Conservation (phyloP, 176 grass and related monocot species). For the Puccinellia tenuiflora region DNA sequence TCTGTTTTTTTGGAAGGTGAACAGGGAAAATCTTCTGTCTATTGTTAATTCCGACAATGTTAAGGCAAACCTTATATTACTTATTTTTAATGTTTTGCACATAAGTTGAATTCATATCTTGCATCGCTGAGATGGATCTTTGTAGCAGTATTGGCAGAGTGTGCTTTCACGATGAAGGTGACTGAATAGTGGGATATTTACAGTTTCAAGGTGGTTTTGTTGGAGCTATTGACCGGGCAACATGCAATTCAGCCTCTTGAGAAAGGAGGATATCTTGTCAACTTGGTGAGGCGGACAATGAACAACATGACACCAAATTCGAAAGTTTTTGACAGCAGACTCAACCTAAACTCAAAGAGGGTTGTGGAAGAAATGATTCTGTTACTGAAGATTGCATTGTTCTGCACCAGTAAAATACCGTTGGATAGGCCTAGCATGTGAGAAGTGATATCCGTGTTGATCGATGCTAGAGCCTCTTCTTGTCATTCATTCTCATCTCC, state of each 20-base stretch:
- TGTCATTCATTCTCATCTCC: constrained; percentile 49
- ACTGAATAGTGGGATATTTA: constrained; percentile 96
- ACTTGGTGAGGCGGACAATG: constrained; percentile 66
- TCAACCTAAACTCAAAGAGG: constrained; percentile 54
- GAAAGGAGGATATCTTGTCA: constrained; percentile 97
- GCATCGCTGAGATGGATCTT: too few relatives aligned
- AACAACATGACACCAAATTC: constrained; percentile 35
- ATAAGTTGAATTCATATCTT: too few relatives aligned
- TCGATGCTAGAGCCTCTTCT: constrained; percentile 59
- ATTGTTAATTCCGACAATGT: too few relatives aligned
- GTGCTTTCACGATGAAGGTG: constrained; percentile 99
- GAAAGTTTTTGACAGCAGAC: constrained; percentile 62
- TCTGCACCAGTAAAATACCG: constrained; percentile 85
- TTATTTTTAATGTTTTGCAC: too few relatives aligned
- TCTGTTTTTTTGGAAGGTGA: too few relatives aligned
- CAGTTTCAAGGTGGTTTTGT: constrained; percentile 80
- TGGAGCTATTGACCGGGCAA: constrained; percentile 85
- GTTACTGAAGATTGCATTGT: constrained; percentile 84
- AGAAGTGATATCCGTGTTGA: constrained; percentile 93
- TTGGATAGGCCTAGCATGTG: constrained; percentile 90
- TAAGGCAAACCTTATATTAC: too few relatives aligned
- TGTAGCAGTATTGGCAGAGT: too few relatives aligned
- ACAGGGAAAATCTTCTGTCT: too few relatives aligned
- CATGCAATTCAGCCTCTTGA: constrained; percentile 88
- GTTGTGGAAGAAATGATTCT: constrained; percentile 67